These are phyloP conservation scores for Trichoderma sp. DNA, from an alignment of 2,329 filamentous ascomycete genomes.

Conservation along the genomic window DNA sequence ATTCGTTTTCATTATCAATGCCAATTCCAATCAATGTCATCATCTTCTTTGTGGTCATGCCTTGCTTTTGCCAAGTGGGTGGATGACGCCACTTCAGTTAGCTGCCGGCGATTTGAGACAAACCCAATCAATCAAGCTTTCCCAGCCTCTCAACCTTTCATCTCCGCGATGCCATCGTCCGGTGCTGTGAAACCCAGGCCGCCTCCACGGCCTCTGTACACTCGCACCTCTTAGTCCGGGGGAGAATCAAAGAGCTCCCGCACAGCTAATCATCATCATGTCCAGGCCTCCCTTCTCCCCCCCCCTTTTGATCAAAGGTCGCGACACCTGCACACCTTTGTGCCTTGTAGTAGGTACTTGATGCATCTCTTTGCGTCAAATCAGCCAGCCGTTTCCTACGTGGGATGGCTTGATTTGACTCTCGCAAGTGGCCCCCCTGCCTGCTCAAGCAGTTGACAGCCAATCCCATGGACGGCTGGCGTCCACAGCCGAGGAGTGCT, in stretches of 20 bases:
- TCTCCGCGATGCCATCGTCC: constrained; percentile 5
- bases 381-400: neutral
- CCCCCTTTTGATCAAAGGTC: neutral
- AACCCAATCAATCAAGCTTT: neutral
- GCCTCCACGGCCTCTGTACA: neutral
- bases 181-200: neutral
- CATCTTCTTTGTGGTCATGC: neutral
- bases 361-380: neutral
- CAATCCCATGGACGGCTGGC: neutral
- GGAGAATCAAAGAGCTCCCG: neutral
- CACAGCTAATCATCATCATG: neutral
- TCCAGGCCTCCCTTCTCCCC: neutral
- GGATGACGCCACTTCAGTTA: neutral
- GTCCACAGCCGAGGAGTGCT: neutral
- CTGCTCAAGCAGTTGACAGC: neutral
- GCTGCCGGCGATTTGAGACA: neutral
- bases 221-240: neutral
- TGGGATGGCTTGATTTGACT: constrained; percentile 19
- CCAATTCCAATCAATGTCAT: no score
- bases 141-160: neutral
- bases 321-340: neutral
- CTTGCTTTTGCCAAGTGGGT: neutral
- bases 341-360: neutral
- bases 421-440: neutral
- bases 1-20: neutral